These are phyloP conservation scores for Waitea zeae DNA, from an alignment of 1,284 basidiomycete genomes.

Conservation along the genomic window DNA sequence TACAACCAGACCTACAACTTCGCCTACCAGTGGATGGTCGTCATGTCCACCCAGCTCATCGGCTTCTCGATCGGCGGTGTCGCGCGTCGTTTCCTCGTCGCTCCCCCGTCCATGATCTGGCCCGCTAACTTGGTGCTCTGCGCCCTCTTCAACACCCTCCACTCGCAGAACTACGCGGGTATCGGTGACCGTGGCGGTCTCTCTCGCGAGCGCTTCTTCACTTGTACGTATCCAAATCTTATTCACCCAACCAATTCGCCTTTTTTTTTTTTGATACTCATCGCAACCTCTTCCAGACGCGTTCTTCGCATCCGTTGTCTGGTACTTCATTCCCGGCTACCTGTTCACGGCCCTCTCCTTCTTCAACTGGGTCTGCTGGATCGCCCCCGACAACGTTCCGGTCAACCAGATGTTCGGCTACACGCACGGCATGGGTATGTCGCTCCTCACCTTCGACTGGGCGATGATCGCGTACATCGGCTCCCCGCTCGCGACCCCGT, in stretches of 20 bases:
- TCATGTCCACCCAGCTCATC: slow-evolving; percentile 50
- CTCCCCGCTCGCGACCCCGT: slow-evolving; percentile 42
- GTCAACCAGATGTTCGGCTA: slow-evolving; percentile 25
- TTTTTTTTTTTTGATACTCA: slow-evolving; percentile 5
- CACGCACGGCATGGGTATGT: slow-evolving; percentile 25
- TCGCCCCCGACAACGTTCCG: slow-evolving; percentile 23
- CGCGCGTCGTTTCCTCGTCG: slow-evolving; percentile 46
- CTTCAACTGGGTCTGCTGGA: slow-evolving; percentile 47
- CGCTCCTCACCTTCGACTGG: slow-evolving; percentile 26
- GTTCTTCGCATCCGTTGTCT: slow-evolving; percentile 12
- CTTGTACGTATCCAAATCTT: slow-evolving; percentile 21
- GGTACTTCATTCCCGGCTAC: slow-evolving; percentile 30
- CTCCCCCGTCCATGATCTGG: slow-evolving; percentile 74
- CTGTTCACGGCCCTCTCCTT: slow-evolving; percentile 25
- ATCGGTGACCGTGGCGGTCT: slow-evolving; percentile 21
- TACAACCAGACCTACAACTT: slow-evolving; percentile 28
- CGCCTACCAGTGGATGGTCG: slow-evolving; percentile 32
- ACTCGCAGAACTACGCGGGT: slow-evolving; percentile 34
- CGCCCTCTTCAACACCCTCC: slow-evolving; percentile 42
- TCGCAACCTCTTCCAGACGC: slow-evolving; percentile 6
- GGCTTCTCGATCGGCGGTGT: slow-evolving; percentile 54
- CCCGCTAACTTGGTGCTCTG: slow-evolving; percentile 43
- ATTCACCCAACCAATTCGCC: slow-evolving; percentile 25
- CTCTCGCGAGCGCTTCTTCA: slow-evolving; percentile 33
- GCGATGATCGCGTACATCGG: slow-evolving; percentile 31